Evolutionary conservation across 2,329 filamentous ascomycete genomes (phyloP).

Genomic region (Penicillium sp.): DNA sequence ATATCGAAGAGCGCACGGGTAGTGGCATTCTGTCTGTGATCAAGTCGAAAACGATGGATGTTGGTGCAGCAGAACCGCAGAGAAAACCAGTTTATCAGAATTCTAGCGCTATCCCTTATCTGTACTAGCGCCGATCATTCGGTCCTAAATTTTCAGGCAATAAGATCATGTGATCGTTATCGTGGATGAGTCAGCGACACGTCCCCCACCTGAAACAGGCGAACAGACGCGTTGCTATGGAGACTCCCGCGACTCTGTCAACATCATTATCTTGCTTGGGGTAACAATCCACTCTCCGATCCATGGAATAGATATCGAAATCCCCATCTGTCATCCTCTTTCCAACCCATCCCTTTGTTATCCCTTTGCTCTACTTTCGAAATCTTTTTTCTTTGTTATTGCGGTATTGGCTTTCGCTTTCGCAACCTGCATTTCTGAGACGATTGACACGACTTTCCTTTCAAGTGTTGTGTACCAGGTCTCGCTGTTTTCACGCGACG

Average conservation of each 20-base stretch:
- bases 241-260: constrained; percentile 33
- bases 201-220: background rate
- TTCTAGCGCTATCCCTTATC: constrained; percentile 6
- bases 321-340: constrained; percentile 11
- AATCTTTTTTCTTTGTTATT: constrained; percentile 2
- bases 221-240: constrained; percentile 27
- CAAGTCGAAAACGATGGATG: constrained; percentile 10
- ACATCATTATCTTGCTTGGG: constrained; percentile 28
- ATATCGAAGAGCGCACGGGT: constrained; percentile 27
- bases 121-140: constrained; percentile 15
- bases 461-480: constrained; percentile 7
- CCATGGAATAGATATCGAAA: constrained; percentile 25
- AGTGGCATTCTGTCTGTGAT: constrained; percentile 28
- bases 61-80: background rate
- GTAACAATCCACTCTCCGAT: constrained; percentile 25
- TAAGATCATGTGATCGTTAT: constrained; percentile 12
- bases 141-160: constrained; percentile 7
- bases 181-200: constrained; percentile 14
- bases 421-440: constrained; percentile 20
- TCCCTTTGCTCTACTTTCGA: constrained; percentile 15
- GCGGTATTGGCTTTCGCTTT: constrained; percentile 9
- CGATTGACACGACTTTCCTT: constrained; percentile 21
- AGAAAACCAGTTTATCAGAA: constrained; percentile 11
- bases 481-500: constrained; percentile 17
- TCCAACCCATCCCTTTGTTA: constrained; percentile 22